phyloP scores from a whole-genome alignment of 345 rosid species.

The Excoecaria agallocha region DNA sequence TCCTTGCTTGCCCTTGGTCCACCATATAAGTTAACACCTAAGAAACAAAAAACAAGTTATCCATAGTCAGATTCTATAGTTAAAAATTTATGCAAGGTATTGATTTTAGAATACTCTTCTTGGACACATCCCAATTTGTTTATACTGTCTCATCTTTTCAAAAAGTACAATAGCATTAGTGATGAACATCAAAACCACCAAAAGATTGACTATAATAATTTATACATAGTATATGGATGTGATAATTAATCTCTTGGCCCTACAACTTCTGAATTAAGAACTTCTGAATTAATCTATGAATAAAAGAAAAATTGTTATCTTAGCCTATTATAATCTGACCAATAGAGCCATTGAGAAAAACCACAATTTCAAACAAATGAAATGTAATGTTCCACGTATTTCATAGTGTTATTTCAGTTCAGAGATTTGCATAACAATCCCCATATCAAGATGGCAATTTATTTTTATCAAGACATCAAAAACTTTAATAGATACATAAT shows the following conservation, averaged over 20 bases:
- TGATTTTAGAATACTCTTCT: neutral
- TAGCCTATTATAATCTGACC: neutral
- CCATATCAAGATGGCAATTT: neutral
- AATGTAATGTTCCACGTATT: neutral
- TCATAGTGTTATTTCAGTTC: neutral
- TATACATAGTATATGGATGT: neutral
- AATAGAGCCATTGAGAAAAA: neutral
- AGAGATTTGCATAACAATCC: neutral
- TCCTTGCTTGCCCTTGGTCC: conserved; percentile 69
- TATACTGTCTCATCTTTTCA: neutral
- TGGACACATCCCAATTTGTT: neutral
- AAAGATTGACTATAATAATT: neutral
- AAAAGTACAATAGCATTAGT: neutral
- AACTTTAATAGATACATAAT: neutral
- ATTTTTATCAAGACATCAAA: no score
- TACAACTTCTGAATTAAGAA: neutral
- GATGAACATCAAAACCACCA: neutral
- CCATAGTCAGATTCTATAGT: neutral
- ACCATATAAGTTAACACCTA: conserved; percentile 78
- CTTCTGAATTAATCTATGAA: neutral
- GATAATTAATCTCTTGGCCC: neutral
- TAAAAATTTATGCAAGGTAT: neutral
- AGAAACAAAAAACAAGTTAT: conserved; percentile 7
- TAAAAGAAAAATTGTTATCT: neutral
- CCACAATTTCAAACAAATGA: neutral